Base-by-base conservation (phyloP, 1,284 basidiomycete genomes). In the Moesziomyces globuligerus region DNA sequence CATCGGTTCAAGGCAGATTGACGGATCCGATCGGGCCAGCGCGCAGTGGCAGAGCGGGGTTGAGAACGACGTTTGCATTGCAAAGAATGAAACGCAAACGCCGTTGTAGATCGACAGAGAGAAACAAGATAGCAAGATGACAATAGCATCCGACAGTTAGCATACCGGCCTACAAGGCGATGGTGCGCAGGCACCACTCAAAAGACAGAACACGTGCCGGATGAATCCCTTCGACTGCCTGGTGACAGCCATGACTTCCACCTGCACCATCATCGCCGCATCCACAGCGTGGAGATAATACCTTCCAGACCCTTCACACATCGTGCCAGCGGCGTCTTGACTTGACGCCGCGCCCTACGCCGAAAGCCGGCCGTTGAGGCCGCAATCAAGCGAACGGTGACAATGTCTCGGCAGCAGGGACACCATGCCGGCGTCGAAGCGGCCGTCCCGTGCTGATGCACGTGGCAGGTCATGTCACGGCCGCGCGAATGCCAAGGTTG, bases 51-150 rank as follows among this genome's bases (percentile, higher is more conserved):
- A 25, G 48, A 18, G 11, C 48, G 28, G 23, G 45, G 42, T 39
- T 48, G 37, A 20, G 20, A 75, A 75, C 73, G 69, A 75, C 70
- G 70, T 71, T 74, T 56, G 71, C 70, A 75, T 75, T 71, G 71
- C 71, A 74, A 42, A 48, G 61, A 54, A 71, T 71, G 68, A 54
- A 71, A 71, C 60, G 67, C 67, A 70, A 70, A 64, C 61, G 61
- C 40, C 68, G 68, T 65, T 51, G 39, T 32, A 64, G 23, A 20
- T 65, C 21, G 41, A 70, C 60, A 62, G 36, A 48, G 48, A 39
- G 43, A 41, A 25, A 47, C 29, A 17, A 44, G 48, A 40, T 18
- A 51, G 15, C 45, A 32, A 53, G 56, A 65, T 66, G 61, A 57
- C 51, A 56, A 65, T 59, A 40, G 45, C 60, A 64, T 69, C 59